Base-by-base conservation (phyloP, 2,329 filamentous ascomycete species). In the Claviceps sp. region DNA sequence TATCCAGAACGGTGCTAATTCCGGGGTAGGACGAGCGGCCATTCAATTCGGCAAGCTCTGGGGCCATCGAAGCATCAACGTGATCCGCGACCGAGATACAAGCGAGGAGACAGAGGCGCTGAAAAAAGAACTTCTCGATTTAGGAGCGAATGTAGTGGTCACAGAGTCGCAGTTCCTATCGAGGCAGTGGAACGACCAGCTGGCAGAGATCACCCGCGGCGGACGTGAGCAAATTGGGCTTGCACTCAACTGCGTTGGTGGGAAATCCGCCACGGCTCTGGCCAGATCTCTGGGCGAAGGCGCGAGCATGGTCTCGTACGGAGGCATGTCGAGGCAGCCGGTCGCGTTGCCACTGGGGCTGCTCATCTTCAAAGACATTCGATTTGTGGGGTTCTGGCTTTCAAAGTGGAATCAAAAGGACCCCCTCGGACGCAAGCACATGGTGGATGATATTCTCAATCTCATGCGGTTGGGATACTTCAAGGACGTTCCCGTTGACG, bases 1-100 rank as follows among this genome's bases (percentile, higher is more conserved):
- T 64, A 82, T 98, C 47, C 93, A 98, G 70, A 98, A 98, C 65
- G 93, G 91, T 7, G 93, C 91, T 41, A 98, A 98, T 69, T 88
- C 83, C 43, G 93, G 89, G 11, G 93, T 98, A 16, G 93, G 93
- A 1, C 76, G 93, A 41, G 86, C 90, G 2, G 91, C 88, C 11
- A 93, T 97, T 57, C 93, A 98, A 70, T 74, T 98, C 1, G 91
- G 80, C 1, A 76, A 72, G 60, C 76, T 88, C 50, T 97, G 90
- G 91, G 91, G 91, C 0, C 78, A 93, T 62, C 84, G 88, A 62
- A 94, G 85, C 63, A 86, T 98, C 67, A 97, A 96, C 65, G 76
- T 98, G 24, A 76, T 98, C 42, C 80, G 93, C 13, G 82, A 86
- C 57, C 75, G 93, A 20, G 74, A 80, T 14, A 79, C 78, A 1